Percentiles rank a stretch among this genome's conserved stretches.
Conservation (phyloP, 345 rosid species). For the Eucalyptus pumila region DNA sequence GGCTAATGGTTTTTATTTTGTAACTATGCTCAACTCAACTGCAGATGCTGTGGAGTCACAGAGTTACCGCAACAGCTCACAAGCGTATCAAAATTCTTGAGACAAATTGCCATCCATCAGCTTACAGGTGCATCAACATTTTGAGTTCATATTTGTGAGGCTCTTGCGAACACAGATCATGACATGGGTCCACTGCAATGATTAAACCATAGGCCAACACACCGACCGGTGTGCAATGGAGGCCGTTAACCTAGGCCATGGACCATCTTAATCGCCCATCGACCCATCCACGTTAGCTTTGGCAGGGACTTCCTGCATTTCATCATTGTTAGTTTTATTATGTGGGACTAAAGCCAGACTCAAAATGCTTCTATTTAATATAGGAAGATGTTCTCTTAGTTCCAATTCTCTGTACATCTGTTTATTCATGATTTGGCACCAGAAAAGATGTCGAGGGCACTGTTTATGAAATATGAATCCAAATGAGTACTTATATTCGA, state of each 20-base stretch:
- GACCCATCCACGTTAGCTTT: neutral
- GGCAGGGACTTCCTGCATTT: neutral
- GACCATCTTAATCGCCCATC: neutral
- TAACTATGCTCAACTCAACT: neutral
- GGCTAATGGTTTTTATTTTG: neutral
- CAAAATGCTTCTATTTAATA: neutral
- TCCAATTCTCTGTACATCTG: neutral
- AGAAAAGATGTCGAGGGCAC: neutral
- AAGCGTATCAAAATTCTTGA: neutral
- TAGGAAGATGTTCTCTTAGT: neutral
- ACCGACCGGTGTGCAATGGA: neutral
- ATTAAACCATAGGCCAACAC: neutral
- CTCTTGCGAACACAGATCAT: conserved; percentile 26
- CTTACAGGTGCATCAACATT: neutral
- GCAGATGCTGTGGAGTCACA: neutral
- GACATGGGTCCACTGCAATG: conserved; percentile 17
- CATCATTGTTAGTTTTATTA: neutral
- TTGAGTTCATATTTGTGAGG: neutral
- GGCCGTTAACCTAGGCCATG: conserved; percentile 2
- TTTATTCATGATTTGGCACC: neutral
- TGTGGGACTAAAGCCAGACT: neutral
- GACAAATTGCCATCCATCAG: neutral
- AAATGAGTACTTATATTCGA: neutral
- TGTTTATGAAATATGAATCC: neutral
- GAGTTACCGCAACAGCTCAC: neutral